Percentiles rank a stretch among this genome's conserved stretches.
These are phyloP conservation scores for Venturia asperata DNA, from an alignment of 2,329 filamentous ascomycete genomes.

Conservation along the genomic window DNA sequence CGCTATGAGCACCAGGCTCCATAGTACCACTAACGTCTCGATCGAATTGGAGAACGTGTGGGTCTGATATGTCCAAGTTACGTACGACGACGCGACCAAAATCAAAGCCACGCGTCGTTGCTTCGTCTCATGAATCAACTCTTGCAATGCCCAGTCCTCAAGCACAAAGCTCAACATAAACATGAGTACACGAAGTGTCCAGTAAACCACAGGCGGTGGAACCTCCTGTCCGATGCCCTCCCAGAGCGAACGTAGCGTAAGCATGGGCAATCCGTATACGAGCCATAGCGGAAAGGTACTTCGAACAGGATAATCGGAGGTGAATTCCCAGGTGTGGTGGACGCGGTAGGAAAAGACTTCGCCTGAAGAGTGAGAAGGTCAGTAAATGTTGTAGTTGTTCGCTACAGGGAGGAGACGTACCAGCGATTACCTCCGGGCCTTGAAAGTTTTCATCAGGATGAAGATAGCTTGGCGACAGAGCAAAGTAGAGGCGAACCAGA, in stretches of 20 bases:
- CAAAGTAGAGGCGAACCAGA: slow-evolving; percentile 85
- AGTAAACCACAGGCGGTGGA: slow-evolving; percentile 81
- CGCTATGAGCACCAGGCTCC: slow-evolving; percentile 86
- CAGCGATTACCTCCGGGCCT: slow-evolving; percentile 92
- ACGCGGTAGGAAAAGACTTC: slow-evolving; percentile 90
- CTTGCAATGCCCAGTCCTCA: slow-evolving; percentile 95
- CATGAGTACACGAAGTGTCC: slow-evolving; percentile 82
- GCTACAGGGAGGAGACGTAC: slow-evolving; percentile 45
- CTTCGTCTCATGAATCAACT: slow-evolving; percentile 71
- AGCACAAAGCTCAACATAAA: slow-evolving; percentile 92
- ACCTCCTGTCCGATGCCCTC: slow-evolving; percentile 76
- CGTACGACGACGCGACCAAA: slow-evolving; percentile 89
- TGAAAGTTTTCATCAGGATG: slow-evolving; percentile 99
- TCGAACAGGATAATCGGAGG: slow-evolving; percentile 76
- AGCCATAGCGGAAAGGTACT: slow-evolving; percentile 97
- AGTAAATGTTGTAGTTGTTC: background rate
- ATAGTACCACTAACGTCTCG: slow-evolving; percentile 85
- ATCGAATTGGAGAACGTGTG: slow-evolving; percentile 98
- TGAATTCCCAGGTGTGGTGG: slow-evolving; percentile 93
- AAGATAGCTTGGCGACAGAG: slow-evolving; percentile 88
- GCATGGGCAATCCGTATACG: slow-evolving; percentile 89
- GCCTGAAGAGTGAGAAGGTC: slow-evolving; percentile 46
- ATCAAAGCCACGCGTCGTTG: slow-evolving; percentile 67
- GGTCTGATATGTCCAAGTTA: slow-evolving; percentile 97
- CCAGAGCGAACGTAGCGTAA: slow-evolving; percentile 86